Conservation (phyloP, 768 basidiomycete species). For the Tulasnella sp. region DNA sequence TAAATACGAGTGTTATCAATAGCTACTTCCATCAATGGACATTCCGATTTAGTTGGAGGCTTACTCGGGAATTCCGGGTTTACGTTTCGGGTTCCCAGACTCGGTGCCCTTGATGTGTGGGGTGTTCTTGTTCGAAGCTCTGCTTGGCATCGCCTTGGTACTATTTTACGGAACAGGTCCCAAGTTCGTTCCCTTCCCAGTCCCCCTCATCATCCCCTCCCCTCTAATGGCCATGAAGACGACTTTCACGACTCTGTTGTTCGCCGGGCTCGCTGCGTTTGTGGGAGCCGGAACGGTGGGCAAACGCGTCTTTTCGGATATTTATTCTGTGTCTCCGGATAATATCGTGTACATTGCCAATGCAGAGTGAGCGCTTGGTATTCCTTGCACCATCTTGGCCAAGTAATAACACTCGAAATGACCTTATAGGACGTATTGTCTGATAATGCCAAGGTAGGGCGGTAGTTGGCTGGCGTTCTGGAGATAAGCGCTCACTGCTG, state of each 20-base stretch:
- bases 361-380: slow-evolving; percentile 16
- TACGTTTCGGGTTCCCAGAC: neutral
- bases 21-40: neutral
- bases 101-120: neutral
- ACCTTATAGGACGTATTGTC: slow-evolving; percentile 21
- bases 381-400: neutral
- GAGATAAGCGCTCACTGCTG: slow-evolving; percentile 7
- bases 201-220: neutral
- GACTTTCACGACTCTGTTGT: slow-evolving; percentile 10
- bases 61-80: neutral
- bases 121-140: neutral
- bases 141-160: slow-evolving; percentile 5
- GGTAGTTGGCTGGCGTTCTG: neutral
- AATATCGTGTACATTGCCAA: slow-evolving; percentile 23
- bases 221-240: slow-evolving; percentile 1
- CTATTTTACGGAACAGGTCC: neutral
- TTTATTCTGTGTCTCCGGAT: neutral
- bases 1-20: neutral
- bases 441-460: slow-evolving; percentile 30
- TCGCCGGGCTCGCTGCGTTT: neutral
- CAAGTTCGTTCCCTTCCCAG: neutral
- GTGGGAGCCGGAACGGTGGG: neutral
- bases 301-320: neutral
- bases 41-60: neutral
- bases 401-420: neutral